Evolutionary conservation across 176 grass and related monocot species (phyloP).

Genomic region (Thalia dealbata): DNA sequence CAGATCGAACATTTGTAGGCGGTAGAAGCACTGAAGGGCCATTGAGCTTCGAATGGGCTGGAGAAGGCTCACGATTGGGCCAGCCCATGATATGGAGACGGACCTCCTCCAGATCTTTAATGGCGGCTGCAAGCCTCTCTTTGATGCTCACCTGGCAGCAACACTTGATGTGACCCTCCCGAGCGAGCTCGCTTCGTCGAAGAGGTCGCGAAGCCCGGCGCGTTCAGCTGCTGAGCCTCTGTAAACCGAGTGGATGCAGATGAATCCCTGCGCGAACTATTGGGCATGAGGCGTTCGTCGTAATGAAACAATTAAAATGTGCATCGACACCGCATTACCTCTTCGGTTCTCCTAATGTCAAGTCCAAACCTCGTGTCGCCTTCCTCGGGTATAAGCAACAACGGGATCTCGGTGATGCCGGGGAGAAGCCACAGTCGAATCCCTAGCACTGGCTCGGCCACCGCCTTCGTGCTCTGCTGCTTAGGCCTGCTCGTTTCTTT

Average conservation of each 20-base stretch:
- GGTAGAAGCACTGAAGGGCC: neutral
- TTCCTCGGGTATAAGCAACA: neutral
- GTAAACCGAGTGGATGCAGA: constrained; percentile 3
- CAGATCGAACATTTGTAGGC: neutral
- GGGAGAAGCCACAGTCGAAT: constrained; percentile 3
- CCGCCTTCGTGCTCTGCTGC: neutral
- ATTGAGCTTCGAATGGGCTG: neutral
- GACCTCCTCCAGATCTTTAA: constrained; percentile 1
- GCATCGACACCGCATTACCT: neutral
- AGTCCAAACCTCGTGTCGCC: constrained; percentile 9
- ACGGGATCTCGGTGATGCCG: neutral
- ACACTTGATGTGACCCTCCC: neutral
- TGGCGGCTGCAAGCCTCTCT: neutral
- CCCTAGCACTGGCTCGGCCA: neutral
- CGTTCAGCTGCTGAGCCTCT: constrained; percentile 4
- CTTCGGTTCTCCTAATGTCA: constrained; percentile 8
- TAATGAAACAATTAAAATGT: neutral
- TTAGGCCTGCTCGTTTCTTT: neutral
- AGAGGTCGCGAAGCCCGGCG: neutral
- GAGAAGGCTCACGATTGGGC: neutral
- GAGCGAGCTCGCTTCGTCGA: neutral
- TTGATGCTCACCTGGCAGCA: constrained; percentile 1
- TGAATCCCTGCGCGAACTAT: neutral
- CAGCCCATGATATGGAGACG: constrained; percentile 11
- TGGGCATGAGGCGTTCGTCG: neutral